Evolutionary conservation across 2,329 filamentous ascomycete genomes (phyloP).

Genomic region (Fusarium multiceps): DNA sequence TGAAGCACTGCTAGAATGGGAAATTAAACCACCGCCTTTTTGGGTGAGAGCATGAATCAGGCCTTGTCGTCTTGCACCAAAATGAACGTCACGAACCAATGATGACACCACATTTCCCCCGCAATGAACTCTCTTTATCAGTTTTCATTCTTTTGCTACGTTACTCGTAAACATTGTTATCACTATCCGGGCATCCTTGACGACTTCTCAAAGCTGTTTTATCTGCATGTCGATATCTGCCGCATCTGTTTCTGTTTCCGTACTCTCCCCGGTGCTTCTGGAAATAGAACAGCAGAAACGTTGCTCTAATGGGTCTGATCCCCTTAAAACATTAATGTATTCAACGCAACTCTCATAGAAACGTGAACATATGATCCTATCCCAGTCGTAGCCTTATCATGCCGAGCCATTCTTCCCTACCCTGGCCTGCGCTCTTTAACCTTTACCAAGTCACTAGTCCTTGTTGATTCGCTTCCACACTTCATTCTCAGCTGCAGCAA

Average conservation of each 20-base stretch:
- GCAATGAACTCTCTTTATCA: slow-evolving; percentile 29
- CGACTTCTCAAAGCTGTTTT: slow-evolving; percentile 23
- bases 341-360: slow-evolving; percentile 33
- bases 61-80: slow-evolving; percentile 32
- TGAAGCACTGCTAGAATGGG: slow-evolving; percentile 39
- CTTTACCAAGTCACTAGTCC: slow-evolving; percentile 51
- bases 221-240: slow-evolving; percentile 11
- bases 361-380: slow-evolving; percentile 25
- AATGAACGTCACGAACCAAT: slow-evolving; percentile 45
- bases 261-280: slow-evolving; percentile 31
- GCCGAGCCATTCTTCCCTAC: slow-evolving; percentile 7
- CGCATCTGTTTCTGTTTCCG: slow-evolving; percentile 28
- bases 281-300: slow-evolving; percentile 46
- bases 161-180: slow-evolving; percentile 7
- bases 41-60: slow-evolving; percentile 35
- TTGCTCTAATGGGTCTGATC: slow-evolving; percentile 30
- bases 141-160: slow-evolving; percentile 25
- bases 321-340: slow-evolving; percentile 43
- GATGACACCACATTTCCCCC: slow-evolving; percentile 31
- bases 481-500: slow-evolving; percentile 69
- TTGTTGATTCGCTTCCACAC: slow-evolving; percentile 74
- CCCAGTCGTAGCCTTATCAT: slow-evolving; percentile 38
- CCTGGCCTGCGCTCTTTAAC: slow-evolving; percentile 15
- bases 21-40: slow-evolving; percentile 41
- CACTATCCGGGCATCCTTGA: neutral